Conservation (phyloP, 495 filamentous ascomycete genomes). For the Penicillium goetzii region DNA sequence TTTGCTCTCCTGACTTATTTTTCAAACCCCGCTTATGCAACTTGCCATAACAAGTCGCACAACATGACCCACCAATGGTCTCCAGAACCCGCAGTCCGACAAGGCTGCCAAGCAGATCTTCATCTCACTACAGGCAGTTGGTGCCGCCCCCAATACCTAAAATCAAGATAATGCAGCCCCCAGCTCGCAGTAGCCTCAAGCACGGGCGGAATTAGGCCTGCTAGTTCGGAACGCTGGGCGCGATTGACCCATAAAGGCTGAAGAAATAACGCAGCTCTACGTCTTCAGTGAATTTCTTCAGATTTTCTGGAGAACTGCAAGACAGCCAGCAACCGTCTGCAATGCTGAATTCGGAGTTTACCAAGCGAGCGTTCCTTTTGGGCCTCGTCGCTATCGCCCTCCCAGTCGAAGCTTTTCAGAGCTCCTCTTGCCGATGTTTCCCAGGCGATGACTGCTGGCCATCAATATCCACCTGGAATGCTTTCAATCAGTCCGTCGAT, state of each 20-base stretch:
- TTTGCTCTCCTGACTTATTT: background rate
- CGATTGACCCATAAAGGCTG: background rate
- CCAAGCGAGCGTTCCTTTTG: background rate
- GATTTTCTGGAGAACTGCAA: background rate
- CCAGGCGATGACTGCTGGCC: constrained; percentile 55
- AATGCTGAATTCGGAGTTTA: background rate
- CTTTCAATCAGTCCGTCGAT: constrained; percentile 46
- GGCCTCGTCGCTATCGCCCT: background rate
- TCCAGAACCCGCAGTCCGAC: background rate
- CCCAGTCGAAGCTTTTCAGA: background rate
- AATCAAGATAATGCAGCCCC: background rate
- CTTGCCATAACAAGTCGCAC: background rate
- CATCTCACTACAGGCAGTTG: background rate
- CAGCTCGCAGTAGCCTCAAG: background rate
- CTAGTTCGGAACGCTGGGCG: background rate
- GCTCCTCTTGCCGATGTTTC: constrained; percentile 33
- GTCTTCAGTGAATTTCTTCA: background rate
- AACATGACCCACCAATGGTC: background rate
- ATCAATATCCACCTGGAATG: constrained; percentile 39
- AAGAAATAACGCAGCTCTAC: background rate
- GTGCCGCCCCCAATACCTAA: background rate
- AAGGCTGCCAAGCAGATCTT: background rate
- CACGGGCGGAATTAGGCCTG: background rate
- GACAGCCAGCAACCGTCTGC: background rate
- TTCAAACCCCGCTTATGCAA: background rate